A percentile compares a stretch with the other conserved stretches of the same genome.
These are phyloP conservation scores for Pugionium cornutum DNA, from an alignment of 345 rosid species.

Conservation along the genomic window DNA sequence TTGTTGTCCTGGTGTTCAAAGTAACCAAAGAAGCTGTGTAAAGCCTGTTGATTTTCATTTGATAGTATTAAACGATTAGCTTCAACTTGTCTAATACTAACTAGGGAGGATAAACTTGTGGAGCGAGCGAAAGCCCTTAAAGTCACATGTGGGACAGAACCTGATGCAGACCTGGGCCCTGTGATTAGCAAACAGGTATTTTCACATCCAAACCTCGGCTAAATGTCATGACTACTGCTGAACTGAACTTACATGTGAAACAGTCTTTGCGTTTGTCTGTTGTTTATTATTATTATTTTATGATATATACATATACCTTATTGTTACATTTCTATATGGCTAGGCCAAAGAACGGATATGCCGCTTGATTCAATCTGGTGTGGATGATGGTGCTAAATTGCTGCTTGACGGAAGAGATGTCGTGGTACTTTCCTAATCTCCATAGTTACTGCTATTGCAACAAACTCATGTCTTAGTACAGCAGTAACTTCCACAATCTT, in stretches of 20 bases:
- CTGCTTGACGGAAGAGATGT: slow-evolving; percentile 88
- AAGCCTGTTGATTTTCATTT: not conserved
- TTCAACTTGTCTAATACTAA: slow-evolving; percentile 14
- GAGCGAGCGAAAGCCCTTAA: slow-evolving; percentile 79
- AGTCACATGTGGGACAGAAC: slow-evolving; percentile 83
- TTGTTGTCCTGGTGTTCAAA: not conserved
- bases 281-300: not conserved
- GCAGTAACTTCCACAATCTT: not conserved
- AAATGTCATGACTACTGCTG: not conserved
- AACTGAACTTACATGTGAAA: not conserved
- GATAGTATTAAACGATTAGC: slow-evolving; percentile 1
- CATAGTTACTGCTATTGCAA: slow-evolving; percentile 11
- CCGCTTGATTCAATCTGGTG: slow-evolving; percentile 78
- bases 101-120: slow-evolving; percentile 74
- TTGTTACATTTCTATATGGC: slow-evolving; percentile 34
- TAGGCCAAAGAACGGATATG: slow-evolving; percentile 94
- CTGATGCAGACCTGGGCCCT: slow-evolving; percentile 94
- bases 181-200: slow-evolving; percentile 87
- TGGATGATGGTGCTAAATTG: slow-evolving; percentile 76
- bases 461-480: not conserved
- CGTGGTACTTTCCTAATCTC: slow-evolving; percentile 49
- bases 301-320: not conserved
- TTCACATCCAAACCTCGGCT: not conserved
- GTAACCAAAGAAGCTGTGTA: slow-evolving; percentile 9
- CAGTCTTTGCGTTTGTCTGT: slow-evolving; percentile 5